Base-by-base conservation (phyloP, 768 basidiomycete species). In the Tulasnella sp. region DNA sequence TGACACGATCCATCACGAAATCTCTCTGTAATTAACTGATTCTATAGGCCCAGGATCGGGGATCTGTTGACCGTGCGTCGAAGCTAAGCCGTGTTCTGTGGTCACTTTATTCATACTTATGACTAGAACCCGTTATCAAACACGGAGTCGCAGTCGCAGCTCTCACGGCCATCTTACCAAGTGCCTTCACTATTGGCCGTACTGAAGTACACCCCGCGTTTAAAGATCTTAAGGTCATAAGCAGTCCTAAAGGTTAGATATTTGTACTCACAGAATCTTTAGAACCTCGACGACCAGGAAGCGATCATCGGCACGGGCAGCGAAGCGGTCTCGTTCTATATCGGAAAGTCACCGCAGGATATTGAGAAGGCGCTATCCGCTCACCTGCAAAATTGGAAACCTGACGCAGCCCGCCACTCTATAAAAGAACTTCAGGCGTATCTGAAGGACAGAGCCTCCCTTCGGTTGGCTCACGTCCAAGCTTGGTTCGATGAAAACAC, bases 31-130 rank as follows among this genome's bases (percentile, higher is more conserved):
- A 23, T 17, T 56, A 48, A 14, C 36, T 32, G 7, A n/a, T 35
- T n/a, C 40, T 7, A 2, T 34, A 39, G 21, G 57, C 36, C 25
- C 46, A 55, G 37, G 81, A 82, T 59, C 82, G 81, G 81, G 77
- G 78, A 15, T 71, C 80, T 0, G 68, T 82, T 49, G 80, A 80
- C 43, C 79, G 81, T 82, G 61, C 48, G 79, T 65, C 50, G 57
- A 3, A 25, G n/a, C 42, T 58, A 32, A n/a, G 6, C 15, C 9
- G 7, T 17, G 1, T 2, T 12, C n/a, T 27, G 12, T 31, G 29
- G 14, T n/a, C 17, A 9, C 36, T 49, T 4, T 7, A 55, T 77
- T 76, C 77, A 69, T n/a, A 75, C 77, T 64, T 73, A 71, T 2
- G 39, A 27, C 14, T 55, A 68, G 68, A 67, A 50, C 67, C 64